phyloP scores from a whole-genome alignment of 2,329 filamentous ascomycete genomes.

The Helotiales sp. region DNA sequence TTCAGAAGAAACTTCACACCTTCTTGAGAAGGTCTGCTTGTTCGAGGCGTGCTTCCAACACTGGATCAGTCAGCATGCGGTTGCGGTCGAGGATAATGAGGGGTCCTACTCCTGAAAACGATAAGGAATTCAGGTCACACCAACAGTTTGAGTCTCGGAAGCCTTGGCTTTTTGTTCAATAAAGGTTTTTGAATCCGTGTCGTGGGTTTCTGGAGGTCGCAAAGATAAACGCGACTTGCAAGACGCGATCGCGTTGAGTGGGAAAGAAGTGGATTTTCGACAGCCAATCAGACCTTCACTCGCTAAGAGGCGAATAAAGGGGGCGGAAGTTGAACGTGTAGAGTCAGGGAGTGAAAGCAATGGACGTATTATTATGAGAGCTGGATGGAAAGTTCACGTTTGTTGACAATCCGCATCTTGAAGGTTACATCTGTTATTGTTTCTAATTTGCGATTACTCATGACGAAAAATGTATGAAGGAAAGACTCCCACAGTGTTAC shows the following conservation, averaged over 20 bases:
- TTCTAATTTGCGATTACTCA: no score
- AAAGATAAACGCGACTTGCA: not conserved
- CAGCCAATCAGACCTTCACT: no score
- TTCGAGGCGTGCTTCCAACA: constrained; percentile 97
- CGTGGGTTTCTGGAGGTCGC: not conserved
- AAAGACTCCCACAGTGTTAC: no score
- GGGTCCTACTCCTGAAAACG: constrained; percentile 5
- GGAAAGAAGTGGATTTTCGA: not conserved
- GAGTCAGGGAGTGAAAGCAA: no score
- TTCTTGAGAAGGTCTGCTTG: constrained; percentile 95
- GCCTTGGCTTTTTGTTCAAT: not conserved
- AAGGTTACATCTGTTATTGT: no score
- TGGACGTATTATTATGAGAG: no score
- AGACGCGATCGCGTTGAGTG: not conserved
- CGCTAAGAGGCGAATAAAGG: no score
- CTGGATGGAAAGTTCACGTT: no score
- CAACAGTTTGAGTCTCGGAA: not conserved
- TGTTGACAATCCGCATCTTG: no score
- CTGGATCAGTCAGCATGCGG: constrained; percentile 21
- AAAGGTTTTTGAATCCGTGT: not conserved
- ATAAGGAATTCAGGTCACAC: not conserved
- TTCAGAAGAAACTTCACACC: constrained; percentile 49
- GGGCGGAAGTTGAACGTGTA: no score
- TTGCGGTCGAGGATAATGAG: not conserved
- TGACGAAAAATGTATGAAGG: no score